A percentile compares a stretch with the other conserved stretches of the same genome.
These are phyloP conservation scores for Yarrowia deformans DNA, from an alignment of 805 yeast genomes.

Conservation along the genomic window DNA sequence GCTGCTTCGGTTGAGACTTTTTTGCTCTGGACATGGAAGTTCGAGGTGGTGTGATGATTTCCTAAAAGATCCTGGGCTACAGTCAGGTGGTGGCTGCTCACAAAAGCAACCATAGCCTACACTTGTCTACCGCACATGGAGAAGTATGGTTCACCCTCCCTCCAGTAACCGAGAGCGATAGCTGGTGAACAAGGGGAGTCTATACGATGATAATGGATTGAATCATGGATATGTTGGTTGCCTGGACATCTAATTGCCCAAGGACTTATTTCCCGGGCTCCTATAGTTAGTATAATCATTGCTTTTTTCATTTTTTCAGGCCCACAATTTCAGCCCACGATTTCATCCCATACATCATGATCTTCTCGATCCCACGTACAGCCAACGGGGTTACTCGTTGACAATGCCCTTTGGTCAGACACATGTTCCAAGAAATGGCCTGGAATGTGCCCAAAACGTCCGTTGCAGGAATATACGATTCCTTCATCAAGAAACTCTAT, in stretches of 20 bases:
- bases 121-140: neutral
- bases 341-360: too few relatives aligned
- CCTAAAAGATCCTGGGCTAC: neutral
- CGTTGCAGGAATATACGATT: neutral
- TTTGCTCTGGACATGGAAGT: constrained; percentile 13
- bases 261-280: too few relatives aligned
- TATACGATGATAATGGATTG: neutral
- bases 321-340: too few relatives aligned
- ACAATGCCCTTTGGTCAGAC: neutral
- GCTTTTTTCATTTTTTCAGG: neutral
- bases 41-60: constrained; percentile 8
- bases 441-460: constrained; percentile 4
- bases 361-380: neutral
- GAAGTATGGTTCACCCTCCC: neutral
- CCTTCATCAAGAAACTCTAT: neutral
- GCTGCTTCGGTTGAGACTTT: neutral
- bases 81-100: constrained; percentile 4
- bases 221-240: neutral
- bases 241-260: neutral
- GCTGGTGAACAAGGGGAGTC: neutral
- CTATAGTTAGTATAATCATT: neutral
- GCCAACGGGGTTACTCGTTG: neutral
- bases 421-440: neutral
- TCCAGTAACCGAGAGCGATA: neutral
- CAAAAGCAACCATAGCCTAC: constrained; percentile 5